Percentiles rank a stretch among this genome's conserved stretches.
These are phyloP conservation scores for Hirschioporus abietinus DNA, from an alignment of 768 basidiomycete species.

Conservation along the genomic window DNA sequence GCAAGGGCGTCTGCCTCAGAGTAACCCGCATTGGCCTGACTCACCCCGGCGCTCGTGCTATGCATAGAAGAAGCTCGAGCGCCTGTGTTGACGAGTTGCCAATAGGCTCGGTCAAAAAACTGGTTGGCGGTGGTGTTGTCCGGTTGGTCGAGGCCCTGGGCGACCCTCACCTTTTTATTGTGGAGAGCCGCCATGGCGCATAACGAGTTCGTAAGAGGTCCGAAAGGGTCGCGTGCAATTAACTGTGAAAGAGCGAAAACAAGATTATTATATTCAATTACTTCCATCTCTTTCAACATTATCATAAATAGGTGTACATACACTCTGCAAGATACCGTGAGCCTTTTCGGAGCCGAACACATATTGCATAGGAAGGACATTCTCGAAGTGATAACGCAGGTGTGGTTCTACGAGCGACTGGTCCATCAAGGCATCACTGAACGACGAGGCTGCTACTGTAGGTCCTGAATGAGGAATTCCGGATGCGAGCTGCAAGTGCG, in stretches of 20 bases:
- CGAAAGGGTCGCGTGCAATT: slow-evolving; percentile 60
- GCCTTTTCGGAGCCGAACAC: slow-evolving; percentile 50
- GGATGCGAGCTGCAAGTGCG: slow-evolving; percentile 24
- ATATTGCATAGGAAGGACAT: slow-evolving; percentile 62
- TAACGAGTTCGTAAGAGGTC: slow-evolving; percentile 66
- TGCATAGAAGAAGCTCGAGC: background rate
- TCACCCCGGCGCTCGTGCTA: slow-evolving; percentile 24
- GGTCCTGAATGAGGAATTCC: background rate
- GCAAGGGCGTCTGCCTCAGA: slow-evolving; percentile 70
- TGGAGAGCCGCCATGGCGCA: slow-evolving; percentile 75
- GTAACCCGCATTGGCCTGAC: slow-evolving; percentile 48
- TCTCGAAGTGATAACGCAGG: slow-evolving; percentile 70
- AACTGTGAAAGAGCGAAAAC: slow-evolving; percentile 28
- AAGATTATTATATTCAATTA: background rate
- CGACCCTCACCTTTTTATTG: slow-evolving; percentile 53
- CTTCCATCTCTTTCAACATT: background rate
- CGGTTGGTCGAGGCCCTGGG: slow-evolving; percentile 56
- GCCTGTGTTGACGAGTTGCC: slow-evolving; percentile 41
- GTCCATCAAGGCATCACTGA: slow-evolving; percentile 25
- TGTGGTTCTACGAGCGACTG: slow-evolving; percentile 46
- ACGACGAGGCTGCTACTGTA: background rate
- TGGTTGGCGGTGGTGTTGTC: slow-evolving; percentile 57
- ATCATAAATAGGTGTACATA: background rate
- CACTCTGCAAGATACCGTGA: background rate
- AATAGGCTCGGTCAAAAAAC: slow-evolving; percentile 64